These are phyloP conservation scores for Fusarium tupiense DNA, from an alignment of 2,329 filamentous ascomycete species.

Conservation along the genomic window DNA sequence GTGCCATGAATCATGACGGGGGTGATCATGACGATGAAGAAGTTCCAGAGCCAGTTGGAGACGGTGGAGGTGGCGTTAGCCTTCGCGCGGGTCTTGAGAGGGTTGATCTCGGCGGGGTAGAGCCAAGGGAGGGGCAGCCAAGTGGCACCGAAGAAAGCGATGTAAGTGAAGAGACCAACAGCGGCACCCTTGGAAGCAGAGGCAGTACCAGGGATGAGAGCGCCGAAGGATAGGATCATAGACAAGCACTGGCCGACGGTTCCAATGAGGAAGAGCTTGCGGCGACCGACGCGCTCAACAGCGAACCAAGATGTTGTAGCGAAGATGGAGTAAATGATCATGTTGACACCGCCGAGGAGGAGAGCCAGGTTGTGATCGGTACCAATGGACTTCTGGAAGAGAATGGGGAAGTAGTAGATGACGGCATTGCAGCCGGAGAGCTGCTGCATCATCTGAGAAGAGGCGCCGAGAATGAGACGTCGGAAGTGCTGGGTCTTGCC, in stretches of 20 bases:
- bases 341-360: slow-evolving; percentile 60
- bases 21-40: slow-evolving; percentile 78
- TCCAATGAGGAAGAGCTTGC: slow-evolving; percentile 58
- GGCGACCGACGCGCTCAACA: slow-evolving; percentile 56
- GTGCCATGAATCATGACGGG: slow-evolving; percentile 73
- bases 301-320: slow-evolving; percentile 66
- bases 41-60: slow-evolving; percentile 74
- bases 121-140: slow-evolving; percentile 71
- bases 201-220: slow-evolving; percentile 71
- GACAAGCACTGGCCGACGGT: slow-evolving; percentile 60
- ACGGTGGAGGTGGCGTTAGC: slow-evolving; percentile 67
- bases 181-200: slow-evolving; percentile 69
- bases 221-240: slow-evolving; percentile 70
- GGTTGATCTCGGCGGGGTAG: slow-evolving; percentile 70
- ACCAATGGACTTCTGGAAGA: slow-evolving; percentile 54
- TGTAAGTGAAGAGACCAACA: slow-evolving; percentile 75
- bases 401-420: slow-evolving; percentile 69
- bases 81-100: slow-evolving; percentile 64
- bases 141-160: slow-evolving; percentile 73
- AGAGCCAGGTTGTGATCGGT: slow-evolving; percentile 55
- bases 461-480: slow-evolving; percentile 68
- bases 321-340: slow-evolving; percentile 67
- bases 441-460: slow-evolving; percentile 71
- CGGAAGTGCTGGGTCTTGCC: slow-evolving; percentile 74
- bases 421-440: slow-evolving; percentile 68